phyloP scores from a whole-genome alignment of 2,329 filamentous ascomycete species.

The Sporothrix curviconia region DNA sequence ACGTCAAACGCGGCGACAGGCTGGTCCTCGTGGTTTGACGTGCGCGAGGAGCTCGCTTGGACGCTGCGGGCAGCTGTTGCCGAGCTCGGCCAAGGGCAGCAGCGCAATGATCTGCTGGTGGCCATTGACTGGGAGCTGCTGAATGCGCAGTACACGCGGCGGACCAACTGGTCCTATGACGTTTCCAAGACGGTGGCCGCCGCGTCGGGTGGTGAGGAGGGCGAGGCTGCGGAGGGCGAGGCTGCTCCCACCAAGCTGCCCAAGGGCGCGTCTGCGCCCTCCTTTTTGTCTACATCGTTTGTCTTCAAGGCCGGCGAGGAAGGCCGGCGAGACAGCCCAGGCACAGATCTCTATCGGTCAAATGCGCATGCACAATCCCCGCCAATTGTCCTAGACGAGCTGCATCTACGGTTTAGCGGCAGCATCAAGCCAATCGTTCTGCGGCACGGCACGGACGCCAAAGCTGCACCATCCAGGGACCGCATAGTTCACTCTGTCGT shows the following conservation, averaged over 20 bases:
- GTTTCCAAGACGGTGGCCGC: constrained; percentile 49
- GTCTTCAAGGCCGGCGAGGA: constrained; percentile 53
- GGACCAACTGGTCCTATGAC: constrained; percentile 55
- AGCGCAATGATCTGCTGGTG: constrained; percentile 48
- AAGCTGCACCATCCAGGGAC: background rate
- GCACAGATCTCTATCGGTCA: constrained; percentile 54
- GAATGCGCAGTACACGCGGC: constrained; percentile 48
- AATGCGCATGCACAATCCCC: constrained; percentile 46
- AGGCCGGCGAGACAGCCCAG: constrained; percentile 52
- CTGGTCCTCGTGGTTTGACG: constrained; percentile 52
- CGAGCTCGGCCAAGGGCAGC: constrained; percentile 25
- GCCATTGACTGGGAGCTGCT: constrained; percentile 61
- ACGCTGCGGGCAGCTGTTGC: constrained; percentile 51
- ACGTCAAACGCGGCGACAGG: constrained; percentile 24
- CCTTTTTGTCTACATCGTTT: constrained; percentile 36
- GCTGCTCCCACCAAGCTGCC: constrained; percentile 29
- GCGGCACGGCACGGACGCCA: constrained; percentile 28
- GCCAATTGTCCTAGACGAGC: constrained; percentile 44
- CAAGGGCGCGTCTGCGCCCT: constrained; percentile 32
- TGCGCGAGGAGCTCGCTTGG: constrained; percentile 56
- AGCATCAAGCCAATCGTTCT: constrained; percentile 50
- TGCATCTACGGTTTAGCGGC: constrained; percentile 52
- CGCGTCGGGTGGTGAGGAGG: constrained; percentile 28
- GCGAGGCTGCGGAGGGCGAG: background rate
- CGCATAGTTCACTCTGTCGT: background rate